Percentiles rank a stretch among this genome's conserved stretches.
Evolutionary conservation across 495 filamentous ascomycete species (phyloP).

Genomic region (Hyaloscypha hepaticicola): DNA sequence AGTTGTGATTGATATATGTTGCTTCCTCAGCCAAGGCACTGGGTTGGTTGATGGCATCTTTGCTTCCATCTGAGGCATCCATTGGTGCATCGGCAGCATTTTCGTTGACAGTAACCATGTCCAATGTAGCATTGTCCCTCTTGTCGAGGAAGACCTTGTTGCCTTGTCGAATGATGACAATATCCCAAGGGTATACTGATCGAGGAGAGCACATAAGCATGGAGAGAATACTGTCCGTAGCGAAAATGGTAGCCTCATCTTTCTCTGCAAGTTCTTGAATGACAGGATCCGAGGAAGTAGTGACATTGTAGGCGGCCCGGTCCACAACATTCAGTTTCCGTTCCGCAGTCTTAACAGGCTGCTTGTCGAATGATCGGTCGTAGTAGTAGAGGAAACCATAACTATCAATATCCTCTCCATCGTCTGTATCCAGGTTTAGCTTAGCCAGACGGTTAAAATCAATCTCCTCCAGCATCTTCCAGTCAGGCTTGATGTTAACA

Average conservation of each 20-base stretch:
- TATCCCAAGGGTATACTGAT: constrained; percentile 96
- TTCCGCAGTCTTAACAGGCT: constrained; percentile 82
- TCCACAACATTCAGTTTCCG: constrained; percentile 84
- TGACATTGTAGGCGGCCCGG: constrained; percentile 95
- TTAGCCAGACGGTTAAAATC: constrained; percentile 94
- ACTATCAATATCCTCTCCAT: constrained; percentile 90
- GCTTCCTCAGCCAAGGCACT: constrained; percentile 89
- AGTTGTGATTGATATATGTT: constrained; percentile 99
- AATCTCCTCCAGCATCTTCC: constrained; percentile 96
- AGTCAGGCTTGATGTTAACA: constrained; percentile 90
- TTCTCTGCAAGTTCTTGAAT: constrained; percentile 97
- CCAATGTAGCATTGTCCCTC: constrained; percentile 87
- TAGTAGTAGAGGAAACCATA: constrained; percentile 99
- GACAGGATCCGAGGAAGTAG: constrained; percentile 89
- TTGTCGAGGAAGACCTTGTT: constrained; percentile 99
- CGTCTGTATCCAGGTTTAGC: constrained; percentile 89
- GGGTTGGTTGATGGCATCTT: constrained; percentile 91
- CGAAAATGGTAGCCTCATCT: constrained; percentile 95
- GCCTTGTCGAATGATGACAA: constrained; percentile 84
- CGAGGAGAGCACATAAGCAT: constrained; percentile 99
- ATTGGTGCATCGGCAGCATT: constrained; percentile 96
- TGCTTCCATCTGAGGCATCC: constrained; percentile 87
- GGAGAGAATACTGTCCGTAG: constrained; percentile 92
- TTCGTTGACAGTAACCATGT: constrained; percentile 98
- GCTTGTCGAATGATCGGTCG: constrained; percentile 90